These are phyloP conservation scores for Cucumis cinereus DNA, from an alignment of 306 rosid species.

Conservation along the genomic window DNA sequence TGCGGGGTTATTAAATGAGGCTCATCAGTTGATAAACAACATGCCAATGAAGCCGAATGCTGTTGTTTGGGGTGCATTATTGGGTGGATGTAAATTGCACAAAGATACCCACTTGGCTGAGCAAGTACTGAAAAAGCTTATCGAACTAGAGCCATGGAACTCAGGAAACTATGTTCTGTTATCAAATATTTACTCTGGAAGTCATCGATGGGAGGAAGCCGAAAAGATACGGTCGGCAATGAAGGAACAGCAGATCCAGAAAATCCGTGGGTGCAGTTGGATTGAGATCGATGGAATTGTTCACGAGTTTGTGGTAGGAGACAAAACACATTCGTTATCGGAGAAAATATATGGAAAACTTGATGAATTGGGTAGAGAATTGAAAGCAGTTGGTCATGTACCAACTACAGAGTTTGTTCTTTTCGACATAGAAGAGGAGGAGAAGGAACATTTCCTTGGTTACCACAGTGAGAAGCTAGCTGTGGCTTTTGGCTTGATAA, in stretches of 20 bases:
- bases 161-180: slow-evolving; percentile 60
- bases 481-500: slow-evolving; percentile 55
- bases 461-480: slow-evolving; percentile 71
- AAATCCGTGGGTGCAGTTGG: slow-evolving; percentile 32
- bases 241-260: slow-evolving; percentile 44
- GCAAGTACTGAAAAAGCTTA: slow-evolving; percentile 36
- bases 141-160: slow-evolving; percentile 66
- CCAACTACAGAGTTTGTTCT: slow-evolving; percentile 58
- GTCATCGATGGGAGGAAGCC: slow-evolving; percentile 48
- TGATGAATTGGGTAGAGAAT: slow-evolving; percentile 35
- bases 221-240: slow-evolving; percentile 39
- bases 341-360: slow-evolving; percentile 51
- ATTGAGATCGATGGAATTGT: not conserved
- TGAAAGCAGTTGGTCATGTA: slow-evolving; percentile 50
- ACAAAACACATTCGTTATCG: slow-evolving; percentile 43
- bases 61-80: not conserved
- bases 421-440: not conserved
- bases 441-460: slow-evolving; percentile 32
- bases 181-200: slow-evolving; percentile 62
- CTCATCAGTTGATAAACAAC: not conserved
- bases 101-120: not conserved
- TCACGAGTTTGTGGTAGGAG: not conserved
- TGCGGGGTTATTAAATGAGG: not conserved
- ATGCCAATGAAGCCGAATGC: slow-evolving; percentile 5
- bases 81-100: not conserved